These are phyloP conservation scores for Penicillium sclerotiorum DNA, from an alignment of 2,329 filamentous ascomycete species.

Conservation along the genomic window DNA sequence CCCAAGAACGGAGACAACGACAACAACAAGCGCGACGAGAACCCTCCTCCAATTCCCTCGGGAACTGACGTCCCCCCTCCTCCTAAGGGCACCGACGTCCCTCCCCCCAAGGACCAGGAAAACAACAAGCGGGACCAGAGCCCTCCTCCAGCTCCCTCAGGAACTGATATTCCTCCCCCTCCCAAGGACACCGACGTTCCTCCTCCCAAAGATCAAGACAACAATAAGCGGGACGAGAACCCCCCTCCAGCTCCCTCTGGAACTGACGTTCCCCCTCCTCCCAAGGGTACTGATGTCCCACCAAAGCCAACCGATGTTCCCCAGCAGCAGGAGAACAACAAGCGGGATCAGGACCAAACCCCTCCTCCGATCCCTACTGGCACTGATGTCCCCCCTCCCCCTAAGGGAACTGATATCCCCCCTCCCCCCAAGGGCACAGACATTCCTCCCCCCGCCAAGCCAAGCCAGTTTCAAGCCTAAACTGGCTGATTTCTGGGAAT, in stretches of 20 bases:
- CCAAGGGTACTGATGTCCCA: background rate
- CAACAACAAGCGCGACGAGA: slow-evolving; percentile 3
- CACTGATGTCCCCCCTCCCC: background rate
- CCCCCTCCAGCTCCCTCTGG: background rate
- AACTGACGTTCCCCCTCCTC: background rate
- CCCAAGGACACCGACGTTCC: background rate
- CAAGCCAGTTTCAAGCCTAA: slow-evolving; percentile 1
- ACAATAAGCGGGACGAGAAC: background rate
- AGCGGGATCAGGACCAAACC: background rate
- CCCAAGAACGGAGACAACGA: slow-evolving; percentile 3
- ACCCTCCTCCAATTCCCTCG: background rate
- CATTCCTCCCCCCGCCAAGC: slow-evolving; percentile 1
- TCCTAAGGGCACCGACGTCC: background rate
- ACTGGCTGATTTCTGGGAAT: slow-evolving; percentile 5
- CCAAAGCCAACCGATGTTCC: background rate
- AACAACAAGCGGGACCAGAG: slow-evolving; percentile 5
- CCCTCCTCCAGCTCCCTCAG: background rate
- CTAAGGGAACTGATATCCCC: background rate
- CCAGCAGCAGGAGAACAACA: background rate
- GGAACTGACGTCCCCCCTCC: background rate
- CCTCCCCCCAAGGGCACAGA: no score
- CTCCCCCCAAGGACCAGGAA: slow-evolving; percentile 4
- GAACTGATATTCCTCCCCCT: background rate
- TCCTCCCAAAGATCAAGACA: slow-evolving; percentile 1
- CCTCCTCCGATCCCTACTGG: background rate